These are phyloP conservation scores for Lumnitzera racemosa DNA, from an alignment of 345 rosid genomes.

Conservation along the genomic window DNA sequence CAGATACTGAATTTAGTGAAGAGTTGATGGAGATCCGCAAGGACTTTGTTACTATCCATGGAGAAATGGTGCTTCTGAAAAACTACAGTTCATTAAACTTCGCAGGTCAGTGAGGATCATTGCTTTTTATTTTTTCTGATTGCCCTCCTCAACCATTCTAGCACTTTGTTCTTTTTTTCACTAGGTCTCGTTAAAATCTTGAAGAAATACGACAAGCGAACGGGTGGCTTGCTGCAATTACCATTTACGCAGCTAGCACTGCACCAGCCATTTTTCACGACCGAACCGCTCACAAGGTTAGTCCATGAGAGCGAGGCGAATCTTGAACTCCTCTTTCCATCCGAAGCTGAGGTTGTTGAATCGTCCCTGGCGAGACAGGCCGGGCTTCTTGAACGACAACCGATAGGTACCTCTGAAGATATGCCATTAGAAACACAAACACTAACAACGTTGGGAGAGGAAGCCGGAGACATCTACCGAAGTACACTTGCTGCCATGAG, in stretches of 20 bases:
- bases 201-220: slow-evolving; percentile 88
- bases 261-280: slow-evolving; percentile 75
- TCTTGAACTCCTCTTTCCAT: slow-evolving; percentile 84
- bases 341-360: slow-evolving; percentile 82
- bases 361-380: slow-evolving; percentile 16
- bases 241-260: slow-evolving; percentile 81
- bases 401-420: slow-evolving; percentile 16
- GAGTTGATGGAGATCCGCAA: slow-evolving; percentile 93
- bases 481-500: slow-evolving; percentile 95
- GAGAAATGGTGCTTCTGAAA: slow-evolving; percentile 93
- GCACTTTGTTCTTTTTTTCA: background rate
- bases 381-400: slow-evolving; percentile 12
- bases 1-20: slow-evolving; percentile 69
- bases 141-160: too few species aligned
- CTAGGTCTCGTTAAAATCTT: slow-evolving; percentile 76
- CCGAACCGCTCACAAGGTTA: slow-evolving; percentile 74
- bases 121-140: background rate
- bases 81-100: slow-evolving; percentile 87
- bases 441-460: slow-evolving; percentile 49
- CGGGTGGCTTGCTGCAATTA: slow-evolving; percentile 66
- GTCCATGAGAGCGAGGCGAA: slow-evolving; percentile 82
- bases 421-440: slow-evolving; percentile 31
- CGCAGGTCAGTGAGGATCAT: slow-evolving; percentile 43
- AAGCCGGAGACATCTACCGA: slow-evolving; percentile 59
- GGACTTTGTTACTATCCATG: slow-evolving; percentile 84